Evolutionary conservation across 495 filamentous ascomycete genomes (phyloP).

Genomic region (Penicillium maclennaniae): DNA sequence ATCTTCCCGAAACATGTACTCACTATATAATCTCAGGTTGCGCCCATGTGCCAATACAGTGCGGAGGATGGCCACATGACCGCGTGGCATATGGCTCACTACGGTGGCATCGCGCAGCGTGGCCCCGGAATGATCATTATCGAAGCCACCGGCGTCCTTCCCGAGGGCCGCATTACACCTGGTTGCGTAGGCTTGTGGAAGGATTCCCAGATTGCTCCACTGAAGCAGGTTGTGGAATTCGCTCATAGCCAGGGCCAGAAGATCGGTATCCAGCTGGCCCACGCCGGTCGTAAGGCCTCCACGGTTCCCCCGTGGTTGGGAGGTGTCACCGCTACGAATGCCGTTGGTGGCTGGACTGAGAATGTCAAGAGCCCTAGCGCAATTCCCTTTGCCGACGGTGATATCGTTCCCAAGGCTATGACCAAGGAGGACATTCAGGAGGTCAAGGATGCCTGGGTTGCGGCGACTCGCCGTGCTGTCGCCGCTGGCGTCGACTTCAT

Average conservation of each 20-base stretch:
- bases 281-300: constrained; percentile 72
- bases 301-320: constrained; percentile 64
- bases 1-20: constrained; percentile 6
- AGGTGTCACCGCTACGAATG: constrained; percentile 49
- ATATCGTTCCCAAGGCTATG: constrained; percentile 52
- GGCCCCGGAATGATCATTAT: constrained; percentile 67
- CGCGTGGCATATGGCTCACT: constrained; percentile 58
- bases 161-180: constrained; percentile 76
- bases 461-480: constrained; percentile 52
- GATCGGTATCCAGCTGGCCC: constrained; percentile 70
- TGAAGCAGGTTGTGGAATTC: constrained; percentile 63
- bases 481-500: constrained; percentile 57
- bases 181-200: constrained; percentile 70
- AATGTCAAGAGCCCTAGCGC: constrained; percentile 53
- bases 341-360: constrained; percentile 60
- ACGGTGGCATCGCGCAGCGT: constrained; percentile 57
- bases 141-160: constrained; percentile 66
- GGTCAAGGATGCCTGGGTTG: constrained; percentile 54
- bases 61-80: constrained; percentile 61
- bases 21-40: constrained; percentile 28
- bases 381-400: constrained; percentile 49
- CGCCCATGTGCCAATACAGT: constrained; percentile 68
- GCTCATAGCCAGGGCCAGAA: constrained; percentile 68
- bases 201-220: constrained; percentile 62
- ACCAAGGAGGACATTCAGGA: constrained; percentile 53